Percentiles rank a stretch among this genome's conserved stretches.
These are phyloP conservation scores for Ceriops zippeliana DNA, from an alignment of 345 rosid species.

Conservation along the genomic window DNA sequence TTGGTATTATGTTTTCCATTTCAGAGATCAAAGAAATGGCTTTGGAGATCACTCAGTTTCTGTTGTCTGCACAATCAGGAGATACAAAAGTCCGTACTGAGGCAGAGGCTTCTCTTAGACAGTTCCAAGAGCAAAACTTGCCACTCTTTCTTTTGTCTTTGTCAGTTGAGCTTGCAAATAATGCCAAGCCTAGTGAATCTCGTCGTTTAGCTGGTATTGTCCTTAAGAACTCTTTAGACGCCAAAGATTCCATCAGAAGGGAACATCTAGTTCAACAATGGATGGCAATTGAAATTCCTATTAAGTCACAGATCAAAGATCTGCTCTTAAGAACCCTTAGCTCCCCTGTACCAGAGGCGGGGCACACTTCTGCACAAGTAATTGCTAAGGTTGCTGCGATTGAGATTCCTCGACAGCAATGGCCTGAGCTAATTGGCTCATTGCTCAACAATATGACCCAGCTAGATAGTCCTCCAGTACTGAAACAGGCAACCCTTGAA, in stretches of 20 bases:
- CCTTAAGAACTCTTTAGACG: conserved; percentile 90
- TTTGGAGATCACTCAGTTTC: conserved; percentile 77
- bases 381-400: conserved; percentile 89
- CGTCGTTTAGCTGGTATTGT: conserved; percentile 93
- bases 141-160: conserved; percentile 66
- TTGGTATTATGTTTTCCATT: conserved; percentile 10
- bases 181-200: conserved; percentile 74
- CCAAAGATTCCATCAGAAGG: conserved; percentile 68
- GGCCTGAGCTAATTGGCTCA: conserved; percentile 78
- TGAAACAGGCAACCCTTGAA: conserved; percentile 90
- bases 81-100: conserved; percentile 71
- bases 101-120: conserved; percentile 68
- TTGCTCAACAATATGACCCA: conserved; percentile 80
- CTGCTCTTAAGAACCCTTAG: conserved; percentile 64
- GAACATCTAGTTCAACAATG: conserved; percentile 75
- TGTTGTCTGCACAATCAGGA: conserved; percentile 76
- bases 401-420: conserved; percentile 86
- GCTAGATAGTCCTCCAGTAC: conserved; percentile 45
- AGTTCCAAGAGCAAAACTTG: conserved; percentile 80
- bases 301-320: conserved; percentile 83
- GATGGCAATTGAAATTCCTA: conserved; percentile 57
- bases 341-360: conserved; percentile 66
- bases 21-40: conserved; percentile 54
- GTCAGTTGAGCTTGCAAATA: conserved; percentile 78
- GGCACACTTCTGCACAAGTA: conserved; percentile 93